These are phyloP conservation scores for Diaporthe vaccinii DNA, from an alignment of 2,329 filamentous ascomycete species.

Conservation along the genomic window DNA sequence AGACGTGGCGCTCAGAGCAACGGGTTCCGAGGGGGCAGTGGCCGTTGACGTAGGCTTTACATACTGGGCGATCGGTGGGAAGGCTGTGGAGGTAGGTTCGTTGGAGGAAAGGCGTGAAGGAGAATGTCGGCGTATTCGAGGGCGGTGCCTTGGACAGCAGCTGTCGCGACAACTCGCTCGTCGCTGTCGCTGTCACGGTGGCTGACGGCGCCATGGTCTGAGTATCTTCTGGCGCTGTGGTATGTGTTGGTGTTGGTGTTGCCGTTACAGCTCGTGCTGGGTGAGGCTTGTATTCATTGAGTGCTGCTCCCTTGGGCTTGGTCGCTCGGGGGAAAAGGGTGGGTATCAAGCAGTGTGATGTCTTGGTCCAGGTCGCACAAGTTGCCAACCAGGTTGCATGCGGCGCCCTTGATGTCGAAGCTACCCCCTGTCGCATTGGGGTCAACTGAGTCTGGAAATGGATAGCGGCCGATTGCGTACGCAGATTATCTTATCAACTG, in stretches of 20 bases:
- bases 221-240: not conserved
- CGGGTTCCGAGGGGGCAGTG: constrained; percentile 87
- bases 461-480: constrained; percentile 1
- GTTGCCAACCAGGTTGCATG: not conserved
- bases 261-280: not conserved
- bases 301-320: not conserved
- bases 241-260: not conserved
- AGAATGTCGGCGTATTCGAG: constrained; percentile 73
- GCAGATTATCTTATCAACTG: constrained; percentile 5
- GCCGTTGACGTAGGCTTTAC: constrained; percentile 87
- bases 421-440: not conserved
- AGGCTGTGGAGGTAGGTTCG: constrained; percentile 88
- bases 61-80: constrained; percentile 82
- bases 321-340: not conserved
- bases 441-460: not conserved
- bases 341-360: not conserved
- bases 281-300: not conserved
- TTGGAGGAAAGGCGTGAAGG: constrained; percentile 88
- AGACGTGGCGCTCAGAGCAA: constrained; percentile 86
- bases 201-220: constrained; percentile 45
- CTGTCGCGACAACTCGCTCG: constrained; percentile 54
- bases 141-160: constrained; percentile 71
- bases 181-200: constrained; percentile 42
- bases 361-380: not conserved
- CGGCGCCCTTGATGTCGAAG: not conserved